Evolutionary conservation across 495 filamentous ascomycete species (phyloP).

Genomic region (Daldinia caldariorum): DNA sequence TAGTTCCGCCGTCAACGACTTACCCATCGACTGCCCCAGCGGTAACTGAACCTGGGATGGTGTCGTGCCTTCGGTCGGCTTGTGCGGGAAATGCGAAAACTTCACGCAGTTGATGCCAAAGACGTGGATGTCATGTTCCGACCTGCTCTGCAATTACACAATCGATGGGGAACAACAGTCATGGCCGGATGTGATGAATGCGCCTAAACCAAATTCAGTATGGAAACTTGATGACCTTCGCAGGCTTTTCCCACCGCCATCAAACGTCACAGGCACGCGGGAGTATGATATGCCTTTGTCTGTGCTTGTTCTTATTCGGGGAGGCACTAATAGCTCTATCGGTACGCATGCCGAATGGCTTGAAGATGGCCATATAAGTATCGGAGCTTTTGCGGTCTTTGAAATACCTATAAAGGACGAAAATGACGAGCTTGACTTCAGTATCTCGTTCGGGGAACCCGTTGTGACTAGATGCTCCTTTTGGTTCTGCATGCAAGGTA

Average conservation of each 20-base stretch:
- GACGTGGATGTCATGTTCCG: too few species aligned
- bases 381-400: neutral
- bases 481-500: neutral
- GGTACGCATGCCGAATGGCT: neutral
- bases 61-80: too few species aligned
- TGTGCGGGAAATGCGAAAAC: too few species aligned
- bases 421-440: neutral
- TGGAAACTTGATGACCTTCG: neutral
- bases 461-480: neutral
- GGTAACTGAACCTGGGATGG: too few species aligned
- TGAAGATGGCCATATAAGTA: neutral
- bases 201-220: neutral
- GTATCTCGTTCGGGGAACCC: neutral
- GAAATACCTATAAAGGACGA: neutral
- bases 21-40: too few species aligned
- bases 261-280: neutral
- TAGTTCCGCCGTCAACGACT: too few species aligned
- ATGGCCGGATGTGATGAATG: neutral
- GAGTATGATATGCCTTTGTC: neutral
- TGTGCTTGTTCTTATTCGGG: neutral
- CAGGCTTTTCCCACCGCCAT: neutral
- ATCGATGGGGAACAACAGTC: neutral
- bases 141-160: neutral
- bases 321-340: too few species aligned
- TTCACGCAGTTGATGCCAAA: too few species aligned